Evolutionary conservation across 805 yeast genomes (phyloP).

Genomic region (Vanderwaltozyma yarrowii): DNA sequence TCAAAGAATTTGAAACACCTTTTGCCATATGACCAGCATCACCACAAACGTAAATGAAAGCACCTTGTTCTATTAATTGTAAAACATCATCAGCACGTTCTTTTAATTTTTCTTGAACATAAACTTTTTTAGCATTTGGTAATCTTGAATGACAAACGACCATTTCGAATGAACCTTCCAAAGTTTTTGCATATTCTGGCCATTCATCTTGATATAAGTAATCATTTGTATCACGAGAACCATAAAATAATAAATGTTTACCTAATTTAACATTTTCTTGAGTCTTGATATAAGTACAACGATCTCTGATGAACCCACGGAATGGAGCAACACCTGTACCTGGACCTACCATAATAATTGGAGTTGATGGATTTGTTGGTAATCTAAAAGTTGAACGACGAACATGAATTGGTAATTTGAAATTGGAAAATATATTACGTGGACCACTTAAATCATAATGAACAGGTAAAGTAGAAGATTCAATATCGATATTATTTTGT

Average conservation of each 20-base stretch:
- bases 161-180: constrained; percentile 57
- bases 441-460: constrained; percentile 80
- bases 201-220: constrained; percentile 84
- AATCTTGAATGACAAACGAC: constrained; percentile 77
- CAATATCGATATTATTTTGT: constrained; percentile 37
- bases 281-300: constrained; percentile 43
- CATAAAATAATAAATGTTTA: constrained; percentile 68
- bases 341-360: constrained; percentile 90
- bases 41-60: constrained; percentile 91
- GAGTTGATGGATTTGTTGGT: constrained; percentile 74
- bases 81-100: constrained; percentile 38
- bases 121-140: constrained; percentile 49
- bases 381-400: constrained; percentile 92
- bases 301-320: constrained; percentile 89
- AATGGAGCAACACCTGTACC: constrained; percentile 99
- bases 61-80: constrained; percentile 54
- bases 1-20: constrained; percentile 70
- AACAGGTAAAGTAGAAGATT: constrained; percentile 30
- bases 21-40: constrained; percentile 95
- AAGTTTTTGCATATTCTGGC: constrained; percentile 54
- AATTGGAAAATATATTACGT: constrained; percentile 38
- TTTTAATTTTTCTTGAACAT: constrained; percentile 72
- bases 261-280: constrained; percentile 46
- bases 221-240: constrained; percentile 82
- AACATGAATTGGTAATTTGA: constrained; percentile 77